Base-by-base conservation (phyloP, 805 yeast species). In the Candida ortonii region DNA sequence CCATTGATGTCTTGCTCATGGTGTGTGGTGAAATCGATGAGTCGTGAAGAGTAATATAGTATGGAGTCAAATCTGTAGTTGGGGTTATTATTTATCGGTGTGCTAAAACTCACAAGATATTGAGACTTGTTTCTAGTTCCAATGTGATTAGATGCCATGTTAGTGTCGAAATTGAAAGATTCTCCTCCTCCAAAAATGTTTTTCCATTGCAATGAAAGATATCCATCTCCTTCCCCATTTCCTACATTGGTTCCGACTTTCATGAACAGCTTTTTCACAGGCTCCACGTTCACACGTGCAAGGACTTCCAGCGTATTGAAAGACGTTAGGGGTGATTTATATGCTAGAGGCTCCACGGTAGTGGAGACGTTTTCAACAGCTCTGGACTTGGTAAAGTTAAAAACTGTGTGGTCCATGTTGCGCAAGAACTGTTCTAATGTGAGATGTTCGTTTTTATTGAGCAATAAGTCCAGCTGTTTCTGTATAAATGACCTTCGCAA, bases 201-300 rank as follows among this genome's bases (percentile, higher is more conserved):
- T 34, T 66, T 66, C 53, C 72, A 65, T 57, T 78, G 88, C 36
- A 89, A 76, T 20, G 85, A 80, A 29, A 87, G 70, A 53, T 89
- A 88, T 1, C 97, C 97, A 53, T 85, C 93, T 19, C 97, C 98
- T 64, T 93, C 97, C 20, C 95, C 95, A 54, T 93, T 90, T 2
- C 97, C 97, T 6, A 93, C 76, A 58, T 88, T 89, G 2, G 97
- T 93, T 4, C 99, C 99, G 1, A 97, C 85, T 49, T 84, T 84
- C 34, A 95, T 89, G 40, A 74, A 71, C 49, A 88, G 83, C 46
- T 73, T 71, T 47, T 86, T 86, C 4, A 73, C 73, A 0, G 90
- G 89, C 5, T 68, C 37, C 6, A 62, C 17, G n/a, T 51, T 46
- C 27, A 62, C 31, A 32, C 48, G 50, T 1, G 62, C 44, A 4